phyloP scores from a whole-genome alignment of 257 asterid species.

The Gentiana dahurica region DNA sequence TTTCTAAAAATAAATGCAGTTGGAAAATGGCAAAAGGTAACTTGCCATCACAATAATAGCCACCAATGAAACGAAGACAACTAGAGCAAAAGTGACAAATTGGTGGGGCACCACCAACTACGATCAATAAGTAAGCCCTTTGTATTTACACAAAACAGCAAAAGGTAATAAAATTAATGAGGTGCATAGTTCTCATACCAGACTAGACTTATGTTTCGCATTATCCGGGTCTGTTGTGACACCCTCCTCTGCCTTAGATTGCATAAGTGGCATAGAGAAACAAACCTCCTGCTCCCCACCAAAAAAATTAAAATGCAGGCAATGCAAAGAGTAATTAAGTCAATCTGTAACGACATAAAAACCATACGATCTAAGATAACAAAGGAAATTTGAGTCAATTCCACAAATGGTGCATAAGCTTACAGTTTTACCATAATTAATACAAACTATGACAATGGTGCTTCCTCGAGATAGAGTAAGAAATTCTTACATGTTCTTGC shows the following conservation, averaged over 20 bases:
- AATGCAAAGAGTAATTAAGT: slow-evolving; percentile 1
- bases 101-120: no score
- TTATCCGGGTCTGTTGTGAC: slow-evolving; percentile 70
- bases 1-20: no score
- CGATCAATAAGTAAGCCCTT: no score
- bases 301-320: slow-evolving; percentile 13
- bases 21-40: no score
- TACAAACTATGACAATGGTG: neutral
- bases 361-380: neutral
- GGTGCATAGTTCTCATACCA: slow-evolving; percentile 37
- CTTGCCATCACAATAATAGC: no score
- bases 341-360: neutral
- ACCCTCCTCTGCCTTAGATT: slow-evolving; percentile 64
- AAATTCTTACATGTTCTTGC: slow-evolving; percentile 62
- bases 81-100: neutral
- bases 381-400: neutral
- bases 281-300: slow-evolving; percentile 45
- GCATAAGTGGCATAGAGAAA: slow-evolving; percentile 87
- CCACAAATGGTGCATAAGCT: neutral
- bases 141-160: neutral
- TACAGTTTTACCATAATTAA: neutral
- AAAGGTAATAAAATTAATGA: slow-evolving; percentile 1
- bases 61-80: neutral
- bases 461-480: neutral
- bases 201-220: slow-evolving; percentile 58